Evolutionary conservation across 2,329 filamentous ascomycete genomes (phyloP).

Genomic region (Ascochyta viciae-villosae): DNA sequence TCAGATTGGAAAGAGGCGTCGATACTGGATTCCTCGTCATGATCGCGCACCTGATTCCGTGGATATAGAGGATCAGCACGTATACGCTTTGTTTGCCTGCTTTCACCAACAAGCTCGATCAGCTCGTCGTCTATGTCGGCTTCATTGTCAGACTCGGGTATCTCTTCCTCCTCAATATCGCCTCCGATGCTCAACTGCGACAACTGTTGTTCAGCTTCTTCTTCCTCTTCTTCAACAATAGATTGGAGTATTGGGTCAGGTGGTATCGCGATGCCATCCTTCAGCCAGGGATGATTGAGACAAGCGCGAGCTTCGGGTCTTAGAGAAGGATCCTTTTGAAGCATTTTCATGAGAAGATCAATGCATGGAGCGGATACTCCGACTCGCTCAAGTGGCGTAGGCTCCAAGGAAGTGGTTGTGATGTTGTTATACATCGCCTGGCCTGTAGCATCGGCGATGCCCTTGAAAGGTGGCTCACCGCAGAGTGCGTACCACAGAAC

Average conservation of each 20-base stretch:
- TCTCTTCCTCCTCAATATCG: constrained; percentile 27
- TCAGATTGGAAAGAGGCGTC: constrained; percentile 48
- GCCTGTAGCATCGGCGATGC: constrained; percentile 76
- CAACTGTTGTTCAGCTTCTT: constrained; percentile 44
- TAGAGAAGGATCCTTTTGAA: constrained; percentile 78
- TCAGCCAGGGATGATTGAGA: constrained; percentile 77
- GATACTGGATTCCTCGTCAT: constrained; percentile 48
- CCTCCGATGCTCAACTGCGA: constrained; percentile 62
- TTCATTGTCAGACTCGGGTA: constrained; percentile 38
- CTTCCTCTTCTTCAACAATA: constrained; percentile 59
- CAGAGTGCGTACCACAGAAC: constrained; percentile 90
- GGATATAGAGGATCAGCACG: constrained; percentile 50
- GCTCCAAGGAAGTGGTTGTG: constrained; percentile 78
- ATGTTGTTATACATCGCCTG: constrained; percentile 83
- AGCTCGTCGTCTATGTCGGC: constrained; percentile 43
- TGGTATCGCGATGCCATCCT: constrained; percentile 52
- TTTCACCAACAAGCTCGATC: constrained; percentile 35
- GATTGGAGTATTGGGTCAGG: constrained; percentile 45
- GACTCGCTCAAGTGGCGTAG: constrained; percentile 64
- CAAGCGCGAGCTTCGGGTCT: constrained; percentile 77
- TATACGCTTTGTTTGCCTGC: constrained; percentile 54
- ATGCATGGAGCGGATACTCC: constrained; percentile 72
- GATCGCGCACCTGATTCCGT: constrained; percentile 48
- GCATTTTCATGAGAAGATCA: constrained; percentile 78
- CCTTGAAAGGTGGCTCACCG: constrained; percentile 79